A percentile compares a stretch with the other conserved stretches of the same genome.
These are phyloP conservation scores for Leucosporidium yakuticum DNA, from an alignment of 768 basidiomycete species.

Conservation along the genomic window DNA sequence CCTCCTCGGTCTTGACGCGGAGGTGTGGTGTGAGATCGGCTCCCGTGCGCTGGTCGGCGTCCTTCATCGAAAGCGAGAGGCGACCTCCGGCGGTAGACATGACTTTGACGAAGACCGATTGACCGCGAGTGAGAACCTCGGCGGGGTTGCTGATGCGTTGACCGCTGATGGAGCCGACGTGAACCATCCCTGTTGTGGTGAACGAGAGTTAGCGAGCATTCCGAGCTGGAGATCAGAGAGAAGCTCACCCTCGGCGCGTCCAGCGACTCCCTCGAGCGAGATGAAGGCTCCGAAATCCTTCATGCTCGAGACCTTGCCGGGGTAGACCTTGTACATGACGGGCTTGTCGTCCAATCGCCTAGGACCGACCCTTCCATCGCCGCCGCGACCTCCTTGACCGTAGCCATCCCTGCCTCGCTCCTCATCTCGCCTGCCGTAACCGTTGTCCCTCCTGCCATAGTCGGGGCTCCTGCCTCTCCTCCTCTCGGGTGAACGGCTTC, in stretches of 20 bases:
- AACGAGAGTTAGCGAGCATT: background rate
- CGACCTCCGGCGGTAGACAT: constrained; percentile 81
- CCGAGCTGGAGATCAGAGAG: background rate
- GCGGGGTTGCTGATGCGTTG: constrained; percentile 73
- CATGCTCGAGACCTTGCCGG: constrained; percentile 72
- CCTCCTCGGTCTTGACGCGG: constrained; percentile 87
- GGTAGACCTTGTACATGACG: constrained; percentile 88
- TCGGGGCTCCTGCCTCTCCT: constrained; percentile 13
- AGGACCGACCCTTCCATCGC: constrained; percentile 36
- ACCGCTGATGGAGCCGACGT: constrained; percentile 87
- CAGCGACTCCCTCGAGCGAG: constrained; percentile 73
- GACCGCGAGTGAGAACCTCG: constrained; percentile 77
- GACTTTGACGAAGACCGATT: constrained; percentile 89
- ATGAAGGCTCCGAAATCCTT: constrained; percentile 98
- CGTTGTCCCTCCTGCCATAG: constrained; percentile 41
- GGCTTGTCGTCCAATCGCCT: constrained; percentile 66
- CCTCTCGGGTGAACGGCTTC: constrained; percentile 54
- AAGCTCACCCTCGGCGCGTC: constrained; percentile 76
- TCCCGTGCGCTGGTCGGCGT: constrained; percentile 86
- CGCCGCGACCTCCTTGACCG: constrained; percentile 29
- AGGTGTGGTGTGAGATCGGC: constrained; percentile 91
- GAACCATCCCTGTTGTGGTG: constrained; percentile 73
- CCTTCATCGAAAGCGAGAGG: constrained; percentile 89
- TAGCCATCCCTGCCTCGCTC: constrained; percentile 45
- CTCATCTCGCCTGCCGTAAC: constrained; percentile 41